Evolutionary conservation across 2,329 filamentous ascomycete species (phyloP).

Genomic region (Tolypocladium tundrense): DNA sequence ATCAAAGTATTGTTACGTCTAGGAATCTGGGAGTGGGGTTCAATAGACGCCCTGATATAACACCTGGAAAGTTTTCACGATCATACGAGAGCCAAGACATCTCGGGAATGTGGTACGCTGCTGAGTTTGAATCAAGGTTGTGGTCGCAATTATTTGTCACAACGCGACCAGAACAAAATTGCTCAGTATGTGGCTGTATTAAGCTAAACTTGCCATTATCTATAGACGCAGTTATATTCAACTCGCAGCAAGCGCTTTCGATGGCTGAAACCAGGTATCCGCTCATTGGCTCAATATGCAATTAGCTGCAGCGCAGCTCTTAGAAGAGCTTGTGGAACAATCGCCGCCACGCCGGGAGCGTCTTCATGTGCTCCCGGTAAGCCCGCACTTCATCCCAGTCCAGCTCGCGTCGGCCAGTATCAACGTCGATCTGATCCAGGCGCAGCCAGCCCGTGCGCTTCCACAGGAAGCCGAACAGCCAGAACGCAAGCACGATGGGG

Average conservation of each 20-base stretch:
- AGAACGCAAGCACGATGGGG: conserved; percentile 44
- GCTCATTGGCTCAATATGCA: not conserved
- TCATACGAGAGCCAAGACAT: too few species aligned
- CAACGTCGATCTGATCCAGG: conserved; percentile 53
- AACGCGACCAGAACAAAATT: too few species aligned
- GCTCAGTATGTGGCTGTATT: not conserved
- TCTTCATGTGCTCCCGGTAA: conserved; percentile 5
- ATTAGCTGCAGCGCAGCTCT: not conserved
- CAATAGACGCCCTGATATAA: too few species aligned
- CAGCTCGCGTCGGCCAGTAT: conserved; percentile 52
- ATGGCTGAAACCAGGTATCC: not conserved
- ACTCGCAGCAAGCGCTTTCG: not conserved
- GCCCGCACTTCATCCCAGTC: conserved; percentile 9
- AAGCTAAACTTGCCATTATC: not conserved
- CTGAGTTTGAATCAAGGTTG: not conserved
- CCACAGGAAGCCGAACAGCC: conserved; percentile 49
- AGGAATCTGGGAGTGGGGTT: too few species aligned
- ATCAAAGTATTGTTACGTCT: too few species aligned
- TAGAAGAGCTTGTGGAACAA: conserved; percentile 3
- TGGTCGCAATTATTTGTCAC: not conserved
- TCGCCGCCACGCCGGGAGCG: conserved; percentile 7
- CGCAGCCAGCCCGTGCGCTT: conserved; percentile 52
- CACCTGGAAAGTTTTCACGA: too few species aligned
- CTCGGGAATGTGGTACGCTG: too few species aligned
- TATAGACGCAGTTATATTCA: not conserved